phyloP scores from a whole-genome alignment of 495 filamentous ascomycete species.

The Tuber umbilicatum region DNA sequence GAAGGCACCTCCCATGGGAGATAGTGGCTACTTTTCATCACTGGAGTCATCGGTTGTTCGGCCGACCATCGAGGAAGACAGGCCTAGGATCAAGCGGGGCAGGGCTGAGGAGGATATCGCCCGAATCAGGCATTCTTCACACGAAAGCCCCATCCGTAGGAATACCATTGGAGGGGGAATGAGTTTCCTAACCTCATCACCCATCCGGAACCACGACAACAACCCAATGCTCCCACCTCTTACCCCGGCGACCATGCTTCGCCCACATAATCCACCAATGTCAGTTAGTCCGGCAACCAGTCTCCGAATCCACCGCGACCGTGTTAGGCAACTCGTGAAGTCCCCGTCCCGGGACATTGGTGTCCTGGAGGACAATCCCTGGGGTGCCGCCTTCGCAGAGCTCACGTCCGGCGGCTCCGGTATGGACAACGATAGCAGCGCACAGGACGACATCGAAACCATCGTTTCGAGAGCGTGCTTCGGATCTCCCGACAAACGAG shows the following conservation, averaged over 20 bases:
- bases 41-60: constrained; percentile 89
- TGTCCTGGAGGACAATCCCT: constrained; percentile 60
- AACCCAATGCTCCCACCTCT: constrained; percentile 69
- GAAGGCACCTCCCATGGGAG: constrained; percentile 70
- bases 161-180: constrained; percentile 45
- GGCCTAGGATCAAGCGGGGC: constrained; percentile 73
- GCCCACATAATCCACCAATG: constrained; percentile 70
- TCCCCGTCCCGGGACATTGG: constrained; percentile 72
- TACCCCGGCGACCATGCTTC: constrained; percentile 79
- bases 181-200: constrained; percentile 57
- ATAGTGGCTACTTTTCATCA: constrained; percentile 96
- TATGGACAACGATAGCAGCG: constrained; percentile 54
- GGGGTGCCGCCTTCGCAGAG: constrained; percentile 69
- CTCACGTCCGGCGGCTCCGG: constrained; percentile 50
- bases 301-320: constrained; percentile 81
- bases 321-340: constrained; percentile 77
- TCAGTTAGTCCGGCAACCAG: constrained; percentile 93
- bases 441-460: constrained; percentile 44
- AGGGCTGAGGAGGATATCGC: constrained; percentile 94
- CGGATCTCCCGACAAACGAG: constrained; percentile 71
- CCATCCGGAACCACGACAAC: constrained; percentile 51
- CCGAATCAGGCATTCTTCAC: constrained; percentile 82
- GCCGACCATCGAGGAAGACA: constrained; percentile 61
- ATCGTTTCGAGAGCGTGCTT: constrained; percentile 51
- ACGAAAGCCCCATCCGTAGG: constrained; percentile 77